These are phyloP conservation scores for Thalassia testudinum DNA, from an alignment of 116 monocot species.

Conservation along the genomic window DNA sequence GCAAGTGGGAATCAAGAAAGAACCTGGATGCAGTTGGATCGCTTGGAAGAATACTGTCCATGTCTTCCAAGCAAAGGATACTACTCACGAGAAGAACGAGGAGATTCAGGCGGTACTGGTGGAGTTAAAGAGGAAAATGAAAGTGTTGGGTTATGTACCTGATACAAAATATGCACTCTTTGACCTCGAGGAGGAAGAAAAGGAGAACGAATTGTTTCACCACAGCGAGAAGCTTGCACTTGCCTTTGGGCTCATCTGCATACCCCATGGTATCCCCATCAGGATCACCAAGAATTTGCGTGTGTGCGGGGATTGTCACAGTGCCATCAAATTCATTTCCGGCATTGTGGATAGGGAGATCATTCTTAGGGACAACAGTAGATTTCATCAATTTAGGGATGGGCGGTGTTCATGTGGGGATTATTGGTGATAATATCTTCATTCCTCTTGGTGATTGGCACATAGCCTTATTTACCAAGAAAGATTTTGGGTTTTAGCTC, in stretches of 20 bases:
- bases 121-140: conserved; percentile 9
- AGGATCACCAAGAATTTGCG: conserved; percentile 20
- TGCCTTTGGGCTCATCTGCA: conserved; percentile 14
- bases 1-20: conserved; percentile 12
- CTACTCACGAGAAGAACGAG: neutral
- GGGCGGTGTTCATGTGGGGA: conserved; percentile 14
- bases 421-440: conserved; percentile 8
- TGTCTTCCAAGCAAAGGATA: conserved; percentile 15
- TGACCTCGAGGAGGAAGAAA: conserved; percentile 18
- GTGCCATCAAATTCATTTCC: conserved; percentile 18
- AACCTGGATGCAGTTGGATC: conserved; percentile 21
- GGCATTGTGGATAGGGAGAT: conserved; percentile 10
- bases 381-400: conserved; percentile 16
- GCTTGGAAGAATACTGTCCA: conserved; percentile 12
- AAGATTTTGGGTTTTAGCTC: too few relatives aligned
- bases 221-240: conserved; percentile 21
- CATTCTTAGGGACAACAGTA: conserved; percentile 13
- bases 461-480: too few relatives aligned
- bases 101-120: conserved; percentile 10
- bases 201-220: conserved; percentile 8
- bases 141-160: conserved; percentile 7
- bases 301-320: conserved; percentile 19
- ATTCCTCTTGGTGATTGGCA: too few relatives aligned
- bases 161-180: conserved; percentile 11
- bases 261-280: conserved; percentile 5